A percentile compares a stretch with the other conserved stretches of the same genome.
phyloP scores from a whole-genome alignment of 352 stramenopile species.

The Chrysophaeum taylorii region DNA sequence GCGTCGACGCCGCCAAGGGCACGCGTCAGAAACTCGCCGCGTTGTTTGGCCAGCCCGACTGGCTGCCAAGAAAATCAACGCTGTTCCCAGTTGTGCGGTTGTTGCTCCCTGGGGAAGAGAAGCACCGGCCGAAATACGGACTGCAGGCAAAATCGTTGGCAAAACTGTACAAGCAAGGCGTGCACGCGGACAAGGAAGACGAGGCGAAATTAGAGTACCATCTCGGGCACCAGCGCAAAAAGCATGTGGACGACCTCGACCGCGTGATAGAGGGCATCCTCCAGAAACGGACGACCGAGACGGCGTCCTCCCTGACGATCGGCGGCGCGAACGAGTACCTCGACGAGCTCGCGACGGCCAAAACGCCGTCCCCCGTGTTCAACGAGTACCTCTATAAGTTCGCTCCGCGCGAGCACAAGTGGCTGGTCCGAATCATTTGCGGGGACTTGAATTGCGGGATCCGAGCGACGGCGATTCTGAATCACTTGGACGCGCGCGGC shows the following conservation, averaged over 20 bases:
- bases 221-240: background rate
- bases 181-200: background rate
- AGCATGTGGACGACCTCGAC: background rate
- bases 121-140: background rate
- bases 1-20: too few species aligned
- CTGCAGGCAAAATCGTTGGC: background rate
- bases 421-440: background rate
- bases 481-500: background rate
- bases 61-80: too few species aligned
- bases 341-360: background rate
- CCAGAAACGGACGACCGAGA: background rate
- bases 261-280: background rate
- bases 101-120: background rate
- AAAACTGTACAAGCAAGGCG: background rate
- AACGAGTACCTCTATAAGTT: background rate
- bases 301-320: background rate
- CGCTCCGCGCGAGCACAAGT: background rate
- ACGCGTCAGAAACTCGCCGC: too few species aligned
- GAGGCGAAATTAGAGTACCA: background rate
- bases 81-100: background rate
- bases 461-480: background rate
- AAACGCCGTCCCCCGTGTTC: background rate
- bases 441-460: background rate
- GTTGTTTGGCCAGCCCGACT: too few species aligned
- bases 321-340: background rate